Percentiles rank a stretch among this genome's conserved stretches.
These are phyloP conservation scores for Mycosphaerella arachidis DNA, from an alignment of 2,329 filamentous ascomycete species.

Conservation along the genomic window DNA sequence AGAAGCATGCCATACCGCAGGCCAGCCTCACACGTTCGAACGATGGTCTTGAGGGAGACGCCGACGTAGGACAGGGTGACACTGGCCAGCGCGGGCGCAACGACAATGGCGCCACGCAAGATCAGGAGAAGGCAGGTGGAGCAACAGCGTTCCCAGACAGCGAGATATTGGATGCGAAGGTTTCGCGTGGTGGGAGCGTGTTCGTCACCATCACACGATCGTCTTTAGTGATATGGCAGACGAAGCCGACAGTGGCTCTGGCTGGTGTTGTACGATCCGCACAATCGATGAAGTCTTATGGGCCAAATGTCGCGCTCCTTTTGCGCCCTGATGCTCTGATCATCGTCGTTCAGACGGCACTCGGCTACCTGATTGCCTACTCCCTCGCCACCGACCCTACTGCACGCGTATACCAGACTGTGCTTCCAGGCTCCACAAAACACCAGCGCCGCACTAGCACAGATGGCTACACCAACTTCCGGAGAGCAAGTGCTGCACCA, in stretches of 20 bases:
- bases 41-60: slow-evolving; percentile 45
- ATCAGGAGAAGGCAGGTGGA: neutral
- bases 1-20: slow-evolving; percentile 55
- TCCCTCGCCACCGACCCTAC: slow-evolving; percentile 80
- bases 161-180: slow-evolving; percentile 66
- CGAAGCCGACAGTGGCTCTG: slow-evolving; percentile 83
- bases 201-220: slow-evolving; percentile 85
- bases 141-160: slow-evolving; percentile 8
- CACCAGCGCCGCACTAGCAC: slow-evolving; percentile 49
- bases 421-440: slow-evolving; percentile 57
- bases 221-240: slow-evolving; percentile 93
- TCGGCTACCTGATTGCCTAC: slow-evolving; percentile 90
- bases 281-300: slow-evolving; percentile 75
- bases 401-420: slow-evolving; percentile 77
- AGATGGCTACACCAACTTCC: slow-evolving; percentile 31
- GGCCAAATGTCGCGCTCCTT: slow-evolving; percentile 75
- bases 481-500: slow-evolving; percentile 17
- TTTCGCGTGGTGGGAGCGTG: slow-evolving; percentile 73
- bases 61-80: neutral
- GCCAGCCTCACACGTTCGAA: slow-evolving; percentile 54
- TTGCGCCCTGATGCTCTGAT: slow-evolving; percentile 89
- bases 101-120: slow-evolving; percentile 23
- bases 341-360: slow-evolving; percentile 79
- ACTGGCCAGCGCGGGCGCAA: slow-evolving; percentile 4
- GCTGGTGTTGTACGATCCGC: slow-evolving; percentile 79